These are phyloP conservation scores for Sarocladium oryzae DNA, from an alignment of 2,329 filamentous ascomycete species.

Conservation along the genomic window DNA sequence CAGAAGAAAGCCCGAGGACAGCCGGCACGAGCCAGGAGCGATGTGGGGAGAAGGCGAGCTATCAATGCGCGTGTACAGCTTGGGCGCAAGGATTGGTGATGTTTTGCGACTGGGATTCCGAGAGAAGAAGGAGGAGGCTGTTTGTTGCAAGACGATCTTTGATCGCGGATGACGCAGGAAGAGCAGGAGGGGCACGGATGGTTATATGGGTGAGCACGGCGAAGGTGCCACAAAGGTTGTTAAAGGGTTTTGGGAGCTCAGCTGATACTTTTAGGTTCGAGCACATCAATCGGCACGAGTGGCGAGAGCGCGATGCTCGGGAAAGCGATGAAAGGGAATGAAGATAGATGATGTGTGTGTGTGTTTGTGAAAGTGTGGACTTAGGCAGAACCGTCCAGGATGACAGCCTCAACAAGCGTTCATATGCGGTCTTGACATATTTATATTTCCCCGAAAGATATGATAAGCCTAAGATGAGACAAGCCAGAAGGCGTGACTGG, in stretches of 20 bases:
- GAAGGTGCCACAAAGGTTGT: background rate
- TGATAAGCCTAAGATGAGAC: too few relatives aligned
- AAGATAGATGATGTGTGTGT: too few relatives aligned
- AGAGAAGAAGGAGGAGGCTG: background rate
- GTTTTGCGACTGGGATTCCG: background rate
- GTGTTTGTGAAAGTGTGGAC: too few relatives aligned
- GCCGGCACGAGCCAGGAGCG: background rate
- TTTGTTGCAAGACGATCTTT: background rate
- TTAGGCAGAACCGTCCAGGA: too few relatives aligned
- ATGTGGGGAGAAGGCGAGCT: slow-evolving; percentile 5
- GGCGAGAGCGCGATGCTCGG: background rate
- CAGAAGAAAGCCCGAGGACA: too few relatives aligned
- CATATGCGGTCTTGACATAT: background rate
- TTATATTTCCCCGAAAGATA: too few relatives aligned
- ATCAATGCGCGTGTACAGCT: background rate
- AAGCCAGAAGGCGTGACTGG: too few relatives aligned
- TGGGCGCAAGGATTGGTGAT: background rate
- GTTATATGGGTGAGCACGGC: background rate
- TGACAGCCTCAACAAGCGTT: too few relatives aligned
- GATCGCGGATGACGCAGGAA: background rate
- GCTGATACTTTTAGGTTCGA: background rate
- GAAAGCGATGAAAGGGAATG: too few relatives aligned
- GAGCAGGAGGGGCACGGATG: background rate
- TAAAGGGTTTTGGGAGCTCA: background rate
- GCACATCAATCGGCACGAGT: background rate